phyloP scores from a whole-genome alignment of 2,329 filamentous ascomycete genomes.

The Calonectria pteridis region DNA sequence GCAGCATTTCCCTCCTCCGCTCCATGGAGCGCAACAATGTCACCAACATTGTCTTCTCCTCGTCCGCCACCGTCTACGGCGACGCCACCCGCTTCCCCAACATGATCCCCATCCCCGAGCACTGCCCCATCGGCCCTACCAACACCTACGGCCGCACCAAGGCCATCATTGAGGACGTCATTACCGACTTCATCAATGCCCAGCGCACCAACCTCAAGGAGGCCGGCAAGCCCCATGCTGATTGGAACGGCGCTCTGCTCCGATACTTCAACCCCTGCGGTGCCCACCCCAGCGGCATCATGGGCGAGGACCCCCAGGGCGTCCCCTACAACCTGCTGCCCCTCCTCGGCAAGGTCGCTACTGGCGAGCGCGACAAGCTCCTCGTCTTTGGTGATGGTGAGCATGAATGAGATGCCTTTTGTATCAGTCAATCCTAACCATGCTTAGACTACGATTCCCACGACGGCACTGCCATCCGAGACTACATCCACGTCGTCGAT shows the following conservation, averaged over 20 bases:
- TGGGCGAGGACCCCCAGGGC: constrained; percentile 98
- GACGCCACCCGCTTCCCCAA: constrained; percentile 95
- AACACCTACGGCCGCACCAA: constrained; percentile 99
- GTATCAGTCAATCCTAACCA: constrained; percentile 33
- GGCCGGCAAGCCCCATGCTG: constrained; percentile 79
- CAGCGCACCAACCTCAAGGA: constrained; percentile 87
- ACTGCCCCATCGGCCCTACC: constrained; percentile 95
- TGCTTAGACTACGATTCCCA: constrained; percentile 85
- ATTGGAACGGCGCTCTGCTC: constrained; percentile 93
- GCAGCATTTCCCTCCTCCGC: constrained; percentile 87
- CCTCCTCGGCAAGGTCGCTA: constrained; percentile 93
- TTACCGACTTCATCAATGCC: constrained; percentile 89
- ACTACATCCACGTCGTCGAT: constrained; percentile 98
- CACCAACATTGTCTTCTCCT: constrained; percentile 98
- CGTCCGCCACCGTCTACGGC: constrained; percentile 97
- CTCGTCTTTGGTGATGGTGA: constrained; percentile 93
- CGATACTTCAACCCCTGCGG: constrained; percentile 99
- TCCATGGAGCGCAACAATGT: constrained; percentile 93
- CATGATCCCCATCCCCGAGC: constrained; percentile 99
- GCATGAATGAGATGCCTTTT: constrained; percentile 43
- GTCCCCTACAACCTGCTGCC: constrained; percentile 96
- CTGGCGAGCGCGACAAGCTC: constrained; percentile 93
- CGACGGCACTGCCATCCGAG: constrained; percentile 93
- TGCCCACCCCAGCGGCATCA: constrained; percentile 93
- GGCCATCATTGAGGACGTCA: constrained; percentile 89